These are phyloP conservation scores for Adansonia grandidieri DNA, from an alignment of 441 rosid genomes.

Conservation along the genomic window DNA sequence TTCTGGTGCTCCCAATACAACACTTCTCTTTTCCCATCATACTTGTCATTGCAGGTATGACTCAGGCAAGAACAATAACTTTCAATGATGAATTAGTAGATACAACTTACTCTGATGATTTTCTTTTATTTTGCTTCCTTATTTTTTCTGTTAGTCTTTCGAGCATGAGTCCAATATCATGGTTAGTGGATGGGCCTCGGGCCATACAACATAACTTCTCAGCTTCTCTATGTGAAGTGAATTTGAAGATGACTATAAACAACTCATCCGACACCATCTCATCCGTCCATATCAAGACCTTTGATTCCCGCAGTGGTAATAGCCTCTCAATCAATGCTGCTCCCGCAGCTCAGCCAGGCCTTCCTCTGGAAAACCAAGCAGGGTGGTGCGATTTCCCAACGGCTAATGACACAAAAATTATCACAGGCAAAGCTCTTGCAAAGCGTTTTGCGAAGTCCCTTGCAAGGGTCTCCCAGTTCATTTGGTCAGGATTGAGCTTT, in stretches of 20 bases:
- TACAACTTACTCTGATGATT: slow-evolving; percentile 9
- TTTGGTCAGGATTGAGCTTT: slow-evolving; percentile 85
- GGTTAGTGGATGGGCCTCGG: slow-evolving; percentile 74
- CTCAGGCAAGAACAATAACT: not conserved
- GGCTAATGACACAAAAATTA: slow-evolving; percentile 56
- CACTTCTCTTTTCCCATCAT: slow-evolving; percentile 71
- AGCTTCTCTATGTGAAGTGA: slow-evolving; percentile 62
- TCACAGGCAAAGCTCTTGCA: slow-evolving; percentile 48
- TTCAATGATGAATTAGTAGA: not conserved
- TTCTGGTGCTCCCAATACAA: slow-evolving; percentile 46
- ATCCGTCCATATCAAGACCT: slow-evolving; percentile 56
- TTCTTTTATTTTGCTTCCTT: not conserved
- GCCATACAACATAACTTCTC: slow-evolving; percentile 65
- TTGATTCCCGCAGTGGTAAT: slow-evolving; percentile 39
- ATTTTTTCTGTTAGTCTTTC: slow-evolving; percentile 46
- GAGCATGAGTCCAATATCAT: slow-evolving; percentile 65
- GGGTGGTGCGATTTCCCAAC: slow-evolving; percentile 72
- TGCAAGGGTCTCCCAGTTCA: slow-evolving; percentile 66
- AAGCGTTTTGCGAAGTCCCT: slow-evolving; percentile 39
- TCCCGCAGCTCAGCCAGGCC: slow-evolving; percentile 30
- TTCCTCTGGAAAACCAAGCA: slow-evolving; percentile 50
- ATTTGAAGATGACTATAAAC: slow-evolving; percentile 71
- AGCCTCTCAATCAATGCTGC: slow-evolving; percentile 37
- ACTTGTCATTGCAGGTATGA: slow-evolving; percentile 82
- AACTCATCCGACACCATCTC: slow-evolving; percentile 62